Percentiles rank a stretch among this genome's conserved stretches.
Conservation (phyloP, 2,329 filamentous ascomycete species). For the Furcasterigmium furcatum region DNA sequence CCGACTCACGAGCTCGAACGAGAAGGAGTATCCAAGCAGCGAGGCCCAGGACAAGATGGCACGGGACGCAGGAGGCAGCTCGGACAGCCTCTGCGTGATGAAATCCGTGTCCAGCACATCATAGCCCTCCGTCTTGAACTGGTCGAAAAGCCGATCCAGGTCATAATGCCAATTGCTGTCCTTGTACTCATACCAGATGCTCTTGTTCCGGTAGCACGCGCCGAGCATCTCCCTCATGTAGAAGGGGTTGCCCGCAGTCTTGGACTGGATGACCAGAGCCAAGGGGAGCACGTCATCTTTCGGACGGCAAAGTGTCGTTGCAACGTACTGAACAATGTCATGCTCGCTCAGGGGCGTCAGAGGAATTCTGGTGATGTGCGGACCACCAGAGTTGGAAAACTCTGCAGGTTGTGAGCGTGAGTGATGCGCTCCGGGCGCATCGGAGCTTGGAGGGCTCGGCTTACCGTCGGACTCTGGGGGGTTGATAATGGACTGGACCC, state of each 20-base stretch:
- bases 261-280: conserved; percentile 82
- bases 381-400: conserved; percentile 39
- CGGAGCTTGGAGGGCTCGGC: not conserved
- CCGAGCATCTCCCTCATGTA: conserved; percentile 90
- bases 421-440: not conserved
- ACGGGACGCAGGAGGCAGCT: conserved; percentile 70
- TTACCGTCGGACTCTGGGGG: conserved; percentile 52
- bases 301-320: conserved; percentile 72
- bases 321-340: conserved; percentile 79
- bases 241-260: conserved; percentile 85
- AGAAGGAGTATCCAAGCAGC: conserved; percentile 77
- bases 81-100: conserved; percentile 72
- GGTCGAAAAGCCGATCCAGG: conserved; percentile 78
- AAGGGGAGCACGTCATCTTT: conserved; percentile 72
- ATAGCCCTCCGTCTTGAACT: conserved; percentile 76
- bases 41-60: conserved; percentile 85
- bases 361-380: conserved; percentile 66
- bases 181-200: conserved; percentile 88
- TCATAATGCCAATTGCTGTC: conserved; percentile 81
- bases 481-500: conserved; percentile 50
- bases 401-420: conserved; percentile 30
- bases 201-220: conserved; percentile 80
- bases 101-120: conserved; percentile 81
- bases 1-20: conserved; percentile 74
- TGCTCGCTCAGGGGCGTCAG: conserved; percentile 72